Conservation (phyloP, 495 filamentous ascomycete genomes). For the Achaetomiella virescens region DNA sequence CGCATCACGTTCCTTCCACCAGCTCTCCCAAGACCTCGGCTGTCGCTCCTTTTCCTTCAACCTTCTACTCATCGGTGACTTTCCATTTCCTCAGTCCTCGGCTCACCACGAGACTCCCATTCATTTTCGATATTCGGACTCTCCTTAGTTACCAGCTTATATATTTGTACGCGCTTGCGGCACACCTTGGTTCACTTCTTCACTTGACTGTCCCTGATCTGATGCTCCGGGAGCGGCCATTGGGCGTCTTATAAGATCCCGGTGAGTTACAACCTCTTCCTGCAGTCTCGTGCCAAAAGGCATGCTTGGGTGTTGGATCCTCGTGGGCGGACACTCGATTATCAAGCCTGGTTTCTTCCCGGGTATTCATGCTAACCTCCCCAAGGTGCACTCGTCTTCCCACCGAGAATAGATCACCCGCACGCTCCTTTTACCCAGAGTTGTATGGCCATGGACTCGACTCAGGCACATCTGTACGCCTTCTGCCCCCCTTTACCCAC, state of each 20-base stretch:
- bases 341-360: constrained; percentile 19
- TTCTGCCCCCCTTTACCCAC: constrained; percentile 2
- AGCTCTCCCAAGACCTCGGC: constrained; percentile 15
- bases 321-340: constrained; percentile 16
- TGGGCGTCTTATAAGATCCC: constrained; percentile 28
- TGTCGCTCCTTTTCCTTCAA: constrained; percentile 21
- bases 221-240: constrained; percentile 22
- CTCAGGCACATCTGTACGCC: constrained; percentile 39
- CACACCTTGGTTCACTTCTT: not conserved
- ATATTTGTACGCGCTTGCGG: not conserved
- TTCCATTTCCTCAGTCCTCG: constrained; percentile 5
- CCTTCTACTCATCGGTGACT: not conserved
- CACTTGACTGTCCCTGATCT: constrained; percentile 11
- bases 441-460: constrained; percentile 36
- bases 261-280: constrained; percentile 35
- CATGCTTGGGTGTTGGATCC: constrained; percentile 22
- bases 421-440: constrained; percentile 24
- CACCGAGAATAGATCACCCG: constrained; percentile 33
- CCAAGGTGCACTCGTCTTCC: constrained; percentile 23
- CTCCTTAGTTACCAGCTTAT: constrained; percentile 1
- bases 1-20: constrained; percentile 41
- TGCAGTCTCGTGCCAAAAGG: constrained; percentile 27
- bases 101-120: constrained; percentile 1
- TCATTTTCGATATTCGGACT: constrained; percentile 4
- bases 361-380: constrained; percentile 33